phyloP scores from a whole-genome alignment of 306 rosid genomes.

The Inga oerstediana region DNA sequence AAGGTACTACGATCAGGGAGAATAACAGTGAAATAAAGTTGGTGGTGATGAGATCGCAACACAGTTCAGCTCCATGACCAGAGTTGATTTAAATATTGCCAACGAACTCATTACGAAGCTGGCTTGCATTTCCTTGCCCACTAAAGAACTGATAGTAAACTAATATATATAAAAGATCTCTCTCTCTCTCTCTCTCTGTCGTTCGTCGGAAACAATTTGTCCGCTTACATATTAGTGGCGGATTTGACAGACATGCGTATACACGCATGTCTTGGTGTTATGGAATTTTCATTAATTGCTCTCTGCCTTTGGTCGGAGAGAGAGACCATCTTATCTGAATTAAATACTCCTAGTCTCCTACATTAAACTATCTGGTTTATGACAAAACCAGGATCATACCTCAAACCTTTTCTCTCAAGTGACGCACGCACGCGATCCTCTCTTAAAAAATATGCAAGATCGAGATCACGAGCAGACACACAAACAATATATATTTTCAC shows the following conservation, averaged over 20 bases:
- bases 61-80: constrained; percentile 2
- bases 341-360: not conserved
- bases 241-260: not conserved
- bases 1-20: not conserved
- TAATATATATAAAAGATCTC: not conserved
- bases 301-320: not conserved
- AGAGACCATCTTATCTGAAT: constrained; percentile 8
- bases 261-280: not conserved
- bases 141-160: constrained; percentile 37
- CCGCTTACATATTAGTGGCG: not conserved
- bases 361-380: constrained; percentile 4
- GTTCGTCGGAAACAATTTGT: constrained; percentile 3
- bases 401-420: not conserved
- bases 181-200: not conserved
- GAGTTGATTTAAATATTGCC: constrained; percentile 8
- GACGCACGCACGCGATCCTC: not conserved
- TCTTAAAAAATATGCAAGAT: not conserved
- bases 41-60: constrained; percentile 40
- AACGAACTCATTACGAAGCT: constrained; percentile 15
- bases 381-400: constrained; percentile 1
- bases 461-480: not conserved
- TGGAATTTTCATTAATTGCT: constrained; percentile 7
- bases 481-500: not conserved
- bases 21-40: constrained; percentile 31
- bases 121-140: constrained; percentile 16